Base-by-base conservation (phyloP, 805 yeast species). In the Saccharomycopsis malanga region DNA sequence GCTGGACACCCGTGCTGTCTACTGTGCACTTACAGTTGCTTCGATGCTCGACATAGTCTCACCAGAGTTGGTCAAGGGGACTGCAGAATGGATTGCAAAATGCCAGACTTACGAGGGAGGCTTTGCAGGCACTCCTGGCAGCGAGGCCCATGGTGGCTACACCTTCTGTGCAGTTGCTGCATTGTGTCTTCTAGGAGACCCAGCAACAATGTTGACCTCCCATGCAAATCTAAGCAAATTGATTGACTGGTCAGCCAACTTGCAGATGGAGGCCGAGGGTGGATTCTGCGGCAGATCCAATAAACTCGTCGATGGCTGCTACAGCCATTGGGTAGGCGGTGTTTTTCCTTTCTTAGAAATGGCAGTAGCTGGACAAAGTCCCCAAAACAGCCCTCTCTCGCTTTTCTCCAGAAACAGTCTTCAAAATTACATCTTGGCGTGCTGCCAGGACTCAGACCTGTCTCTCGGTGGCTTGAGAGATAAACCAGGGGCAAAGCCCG, bases 41-140 rank as follows among this genome's bases (percentile, higher is more conserved):
- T 70, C 83, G 0, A 57, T 88, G 48, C 70, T 89, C 27, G 71
- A 76, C 49, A 70, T 89, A 0, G 38, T 78, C 23, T 80, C 87
- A 1, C 76, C 74, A 0, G 84, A 82, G 52, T 64, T 93, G 6
- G 53, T 65, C 0, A 66, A 64, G 14, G 76, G 75, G 4, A 72
- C 79, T 0, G 67, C 69, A 2, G 74, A 73, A 12, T 91, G 88
- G 81, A 55, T 93, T 12, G 56, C 64, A 0, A 54, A 60, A 10
- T 87, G 96, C 56, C 98, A 93, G 63, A 85, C 91, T 0, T 89
- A 74, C 60, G 98, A 94, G 65, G 98, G 99, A 21, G 98, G 98
- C 0, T 85, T 91, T 65, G 87, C 89, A 1, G 96, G 95, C 1
- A 70, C 71, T 18, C 93, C 95, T 0, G 70, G 73, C 4, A 83